These are phyloP conservation scores for Leccinum subrobustum DNA, from an alignment of 1,284 basidiomycete genomes.

Conservation along the genomic window DNA sequence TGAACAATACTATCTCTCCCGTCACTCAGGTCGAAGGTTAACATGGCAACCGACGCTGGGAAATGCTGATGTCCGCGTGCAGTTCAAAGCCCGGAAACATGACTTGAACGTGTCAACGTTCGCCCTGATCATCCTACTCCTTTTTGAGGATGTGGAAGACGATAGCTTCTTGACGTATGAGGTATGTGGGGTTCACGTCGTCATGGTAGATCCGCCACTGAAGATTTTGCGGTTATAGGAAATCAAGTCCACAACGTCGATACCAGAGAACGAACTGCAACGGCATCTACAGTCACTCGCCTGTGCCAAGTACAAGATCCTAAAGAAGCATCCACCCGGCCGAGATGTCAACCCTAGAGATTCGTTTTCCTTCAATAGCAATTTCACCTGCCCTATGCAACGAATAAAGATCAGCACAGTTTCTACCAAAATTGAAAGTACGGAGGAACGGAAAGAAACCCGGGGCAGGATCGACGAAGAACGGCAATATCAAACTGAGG, in stretches of 20 bases:
- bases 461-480: conserved; percentile 92
- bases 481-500: conserved; percentile 87
- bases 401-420: conserved; percentile 95
- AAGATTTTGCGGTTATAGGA: conserved; percentile 44
- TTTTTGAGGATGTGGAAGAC: conserved; percentile 78
- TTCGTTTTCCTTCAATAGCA: conserved; percentile 85
- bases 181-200: conserved; percentile 40
- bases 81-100: conserved; percentile 80
- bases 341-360: conserved; percentile 79
- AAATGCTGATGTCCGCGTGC: conserved; percentile 84
- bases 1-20: conserved; percentile 86
- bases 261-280: conserved; percentile 80
- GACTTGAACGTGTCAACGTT: conserved; percentile 95
- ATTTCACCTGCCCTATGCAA: conserved; percentile 80
- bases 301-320: conserved; percentile 93
- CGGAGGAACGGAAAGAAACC: conserved; percentile 90
- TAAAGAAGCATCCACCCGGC: conserved; percentile 89
- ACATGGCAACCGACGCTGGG: conserved; percentile 96
- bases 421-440: conserved; percentile 82
- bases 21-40: conserved; percentile 87
- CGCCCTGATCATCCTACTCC: conserved; percentile 83
- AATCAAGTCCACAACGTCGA: conserved; percentile 67
- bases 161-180: conserved; percentile 73
- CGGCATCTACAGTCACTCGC: conserved; percentile 94
- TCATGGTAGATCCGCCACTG: neutral